Conservation (phyloP, 306 rosid species). For the Lithocarpus polystachyus region DNA sequence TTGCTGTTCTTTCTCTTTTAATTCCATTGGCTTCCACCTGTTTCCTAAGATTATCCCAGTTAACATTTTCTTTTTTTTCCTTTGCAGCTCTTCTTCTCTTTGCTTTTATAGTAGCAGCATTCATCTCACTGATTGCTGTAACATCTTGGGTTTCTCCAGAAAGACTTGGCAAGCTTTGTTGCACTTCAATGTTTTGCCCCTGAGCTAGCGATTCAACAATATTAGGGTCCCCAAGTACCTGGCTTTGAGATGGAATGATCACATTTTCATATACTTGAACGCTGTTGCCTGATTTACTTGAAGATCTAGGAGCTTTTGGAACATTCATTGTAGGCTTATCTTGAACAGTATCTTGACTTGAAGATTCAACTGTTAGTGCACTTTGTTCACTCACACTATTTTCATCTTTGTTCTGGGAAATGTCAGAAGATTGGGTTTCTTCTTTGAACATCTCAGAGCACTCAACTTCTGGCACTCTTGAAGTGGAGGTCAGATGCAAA, state of each 20-base stretch:
- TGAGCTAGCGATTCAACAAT: slow-evolving; percentile 15
- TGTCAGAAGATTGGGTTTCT: slow-evolving; percentile 38
- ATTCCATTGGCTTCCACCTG: slow-evolving; percentile 55
- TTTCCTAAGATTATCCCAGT: slow-evolving; percentile 81
- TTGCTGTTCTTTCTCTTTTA: slow-evolving; percentile 53
- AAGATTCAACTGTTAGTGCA: slow-evolving; percentile 48
- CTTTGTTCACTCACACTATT: slow-evolving; percentile 38
- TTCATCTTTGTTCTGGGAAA: slow-evolving; percentile 42
- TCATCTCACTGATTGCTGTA: slow-evolving; percentile 41
- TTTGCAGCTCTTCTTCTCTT: slow-evolving; percentile 43
- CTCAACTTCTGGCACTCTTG: slow-evolving; percentile 39
- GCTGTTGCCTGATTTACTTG: slow-evolving; percentile 23
- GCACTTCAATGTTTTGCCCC: slow-evolving; percentile 25
- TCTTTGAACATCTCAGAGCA: slow-evolving; percentile 38
- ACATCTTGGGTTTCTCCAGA: slow-evolving; percentile 36
- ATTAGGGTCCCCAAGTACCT: slow-evolving; percentile 20
- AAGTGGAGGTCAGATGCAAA: slow-evolving; percentile 32
- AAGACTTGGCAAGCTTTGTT: slow-evolving; percentile 16
- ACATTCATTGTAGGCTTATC: slow-evolving; percentile 16
- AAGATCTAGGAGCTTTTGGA: slow-evolving; percentile 25
- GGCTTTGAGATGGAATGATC: slow-evolving; percentile 35
- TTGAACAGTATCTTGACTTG: slow-evolving; percentile 25
- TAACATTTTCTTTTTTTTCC: slow-evolving; percentile 40
- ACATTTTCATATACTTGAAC: slow-evolving; percentile 14
- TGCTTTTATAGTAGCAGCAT: slow-evolving; percentile 39